Evolutionary conservation across 2,329 filamentous ascomycete genomes (phyloP).

Genomic region (Chalaropsis ovoidea): DNA sequence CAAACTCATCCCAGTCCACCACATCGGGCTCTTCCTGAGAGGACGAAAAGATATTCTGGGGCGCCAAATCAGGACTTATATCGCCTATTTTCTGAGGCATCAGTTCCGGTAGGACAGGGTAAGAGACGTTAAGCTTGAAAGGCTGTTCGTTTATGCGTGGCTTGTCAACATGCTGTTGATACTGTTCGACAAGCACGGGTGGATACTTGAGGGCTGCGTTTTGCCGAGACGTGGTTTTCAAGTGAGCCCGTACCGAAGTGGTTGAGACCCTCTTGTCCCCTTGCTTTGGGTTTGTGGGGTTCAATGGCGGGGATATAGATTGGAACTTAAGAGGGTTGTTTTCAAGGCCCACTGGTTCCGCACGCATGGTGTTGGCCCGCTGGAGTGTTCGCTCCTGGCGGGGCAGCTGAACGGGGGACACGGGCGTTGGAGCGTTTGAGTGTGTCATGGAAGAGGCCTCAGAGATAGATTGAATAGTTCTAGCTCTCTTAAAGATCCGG

Average conservation of each 20-base stretch:
- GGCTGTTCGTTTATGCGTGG: not conserved
- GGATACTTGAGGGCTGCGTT: not conserved
- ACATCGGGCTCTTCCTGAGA: slow-evolving; percentile 11
- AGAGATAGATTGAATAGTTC: not conserved
- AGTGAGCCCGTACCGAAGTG: too few species aligned
- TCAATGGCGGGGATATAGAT: too few species aligned
- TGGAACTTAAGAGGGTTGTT: too few species aligned
- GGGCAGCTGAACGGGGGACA: too few species aligned
- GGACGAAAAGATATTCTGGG: not conserved
- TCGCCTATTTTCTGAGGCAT: not conserved
- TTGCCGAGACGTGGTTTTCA: not conserved
- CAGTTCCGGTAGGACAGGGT: not conserved
- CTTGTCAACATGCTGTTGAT: not conserved
- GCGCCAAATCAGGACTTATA: not conserved
- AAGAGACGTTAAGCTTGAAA: not conserved
- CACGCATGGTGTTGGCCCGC: too few species aligned
- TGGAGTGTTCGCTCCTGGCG: not conserved
- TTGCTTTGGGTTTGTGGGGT: not conserved
- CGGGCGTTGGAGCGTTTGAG: not conserved
- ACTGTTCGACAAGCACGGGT: not conserved
- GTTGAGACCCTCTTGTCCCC: not conserved
- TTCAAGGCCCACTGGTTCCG: too few species aligned
- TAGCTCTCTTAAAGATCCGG: not conserved
- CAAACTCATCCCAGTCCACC: slow-evolving; percentile 14
- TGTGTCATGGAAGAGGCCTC: not conserved